These are phyloP conservation scores for Phylloporus arenicola DNA, from an alignment of 768 basidiomycete genomes.

Conservation along the genomic window DNA sequence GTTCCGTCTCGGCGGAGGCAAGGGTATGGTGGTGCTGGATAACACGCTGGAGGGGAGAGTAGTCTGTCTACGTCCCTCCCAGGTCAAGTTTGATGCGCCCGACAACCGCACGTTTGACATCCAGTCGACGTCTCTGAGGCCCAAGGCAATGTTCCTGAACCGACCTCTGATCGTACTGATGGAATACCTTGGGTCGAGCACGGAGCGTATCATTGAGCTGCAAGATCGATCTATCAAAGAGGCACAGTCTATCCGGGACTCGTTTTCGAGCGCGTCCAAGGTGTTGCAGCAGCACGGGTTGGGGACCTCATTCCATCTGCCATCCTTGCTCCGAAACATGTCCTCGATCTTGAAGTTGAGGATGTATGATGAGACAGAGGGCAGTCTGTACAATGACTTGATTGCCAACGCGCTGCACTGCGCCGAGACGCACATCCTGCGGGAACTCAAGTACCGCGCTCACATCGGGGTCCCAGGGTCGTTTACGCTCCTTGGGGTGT, in stretches of 20 bases:
- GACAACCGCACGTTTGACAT: slow-evolving; percentile 41
- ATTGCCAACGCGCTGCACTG: slow-evolving; percentile 34
- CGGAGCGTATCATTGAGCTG: slow-evolving; percentile 30
- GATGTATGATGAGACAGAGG: slow-evolving; percentile 11
- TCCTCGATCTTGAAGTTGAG: slow-evolving; percentile 28
- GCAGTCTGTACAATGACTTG: slow-evolving; percentile 30
- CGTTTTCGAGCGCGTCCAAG: slow-evolving; percentile 33
- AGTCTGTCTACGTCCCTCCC: slow-evolving; percentile 39
- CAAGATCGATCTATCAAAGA: slow-evolving; percentile 36
- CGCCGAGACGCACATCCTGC: slow-evolving; percentile 41
- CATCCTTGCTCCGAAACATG: slow-evolving; percentile 39
- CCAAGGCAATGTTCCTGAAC: slow-evolving; percentile 42
- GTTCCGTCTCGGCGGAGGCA: slow-evolving; percentile 42
- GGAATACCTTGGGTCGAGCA: slow-evolving; percentile 39
- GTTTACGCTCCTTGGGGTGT: slow-evolving; percentile 48
- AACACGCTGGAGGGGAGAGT: slow-evolving; percentile 31
- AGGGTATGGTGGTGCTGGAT: slow-evolving; percentile 45
- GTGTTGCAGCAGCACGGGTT: slow-evolving; percentile 41
- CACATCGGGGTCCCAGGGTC: slow-evolving; percentile 46
- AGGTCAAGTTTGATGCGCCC: slow-evolving; percentile 43
- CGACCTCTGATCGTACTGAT: slow-evolving; percentile 45
- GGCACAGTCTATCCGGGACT: slow-evolving; percentile 30
- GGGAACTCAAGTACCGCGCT: slow-evolving; percentile 48
- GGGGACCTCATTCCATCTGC: slow-evolving; percentile 41
- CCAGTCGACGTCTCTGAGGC: slow-evolving; percentile 40